Percentiles rank a stretch among this genome's conserved stretches.
Evolutionary conservation across 2,329 filamentous ascomycete species (phyloP).

Genomic region (Calycina marina): DNA sequence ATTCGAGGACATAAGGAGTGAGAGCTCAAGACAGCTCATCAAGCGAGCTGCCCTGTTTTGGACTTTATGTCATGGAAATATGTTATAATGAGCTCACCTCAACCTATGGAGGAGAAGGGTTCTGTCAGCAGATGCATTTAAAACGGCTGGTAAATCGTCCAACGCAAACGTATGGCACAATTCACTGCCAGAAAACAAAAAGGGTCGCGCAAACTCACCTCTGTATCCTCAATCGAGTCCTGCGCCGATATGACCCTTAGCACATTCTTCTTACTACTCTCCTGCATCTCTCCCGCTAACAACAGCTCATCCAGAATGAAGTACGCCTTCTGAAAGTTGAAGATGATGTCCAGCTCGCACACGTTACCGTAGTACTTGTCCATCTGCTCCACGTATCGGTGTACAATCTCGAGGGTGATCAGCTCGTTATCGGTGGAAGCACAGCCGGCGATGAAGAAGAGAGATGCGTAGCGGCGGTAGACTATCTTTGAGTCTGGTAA

Average conservation of each 20-base stretch:
- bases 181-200: too few species aligned
- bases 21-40: too few species aligned
- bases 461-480: conserved; percentile 93
- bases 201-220: too few species aligned
- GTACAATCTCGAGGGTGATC: conserved; percentile 95
- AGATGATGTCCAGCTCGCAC: conserved; percentile 76
- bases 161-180: not conserved
- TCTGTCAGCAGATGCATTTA: conserved; percentile 37
- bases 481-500: conserved; percentile 86
- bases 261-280: conserved; percentile 99
- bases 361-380: conserved; percentile 99
- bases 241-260: conserved; percentile 91
- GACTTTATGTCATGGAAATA: too few species aligned
- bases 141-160: not conserved
- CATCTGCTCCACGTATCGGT: conserved; percentile 99
- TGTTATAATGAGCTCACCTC: too few species aligned
- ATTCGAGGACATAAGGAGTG: too few species aligned
- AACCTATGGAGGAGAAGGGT: conserved; percentile 29
- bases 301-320: conserved; percentile 97
- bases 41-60: too few species aligned
- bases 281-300: conserved; percentile 90
- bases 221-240: conserved; percentile 96
- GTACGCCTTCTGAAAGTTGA: conserved; percentile 99
- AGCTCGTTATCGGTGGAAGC: conserved; percentile 96
- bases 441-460: conserved; percentile 98